These are phyloP conservation scores for Actinidia polygama DNA, from an alignment of 179 eudicot genomes.

Conservation along the genomic window DNA sequence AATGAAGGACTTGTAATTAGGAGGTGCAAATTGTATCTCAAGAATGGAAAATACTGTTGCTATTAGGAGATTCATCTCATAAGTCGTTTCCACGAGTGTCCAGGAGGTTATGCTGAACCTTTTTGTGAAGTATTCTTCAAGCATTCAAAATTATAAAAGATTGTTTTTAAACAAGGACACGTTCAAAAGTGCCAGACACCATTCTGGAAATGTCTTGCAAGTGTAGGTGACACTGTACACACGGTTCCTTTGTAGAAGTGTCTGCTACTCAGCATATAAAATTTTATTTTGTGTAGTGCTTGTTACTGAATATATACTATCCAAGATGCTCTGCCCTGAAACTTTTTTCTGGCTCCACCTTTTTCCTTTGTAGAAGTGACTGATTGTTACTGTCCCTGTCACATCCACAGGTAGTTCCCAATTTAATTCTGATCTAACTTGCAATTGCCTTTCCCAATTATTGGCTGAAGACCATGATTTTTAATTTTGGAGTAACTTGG, in stretches of 20 bases:
- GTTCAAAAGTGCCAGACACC: not conserved
- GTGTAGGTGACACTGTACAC: not conserved
- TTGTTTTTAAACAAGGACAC: not conserved
- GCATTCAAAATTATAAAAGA: not conserved
- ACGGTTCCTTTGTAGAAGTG: not conserved
- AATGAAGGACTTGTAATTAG: not conserved
- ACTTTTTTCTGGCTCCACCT: not conserved
- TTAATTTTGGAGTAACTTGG: slow-evolving; percentile 1
- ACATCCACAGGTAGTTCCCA: not conserved
- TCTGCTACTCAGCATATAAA: not conserved
- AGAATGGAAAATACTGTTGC: slow-evolving; percentile 1
- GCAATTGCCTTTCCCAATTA: not conserved
- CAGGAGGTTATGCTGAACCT: not conserved
- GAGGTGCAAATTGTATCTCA: not conserved
- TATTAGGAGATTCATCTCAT: not conserved
- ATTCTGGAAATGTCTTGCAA: not conserved
- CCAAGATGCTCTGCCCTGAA: not conserved
- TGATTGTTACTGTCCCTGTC: not conserved
- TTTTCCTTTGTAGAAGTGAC: not conserved
- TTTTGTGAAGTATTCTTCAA: not conserved
- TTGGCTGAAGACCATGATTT: not conserved
- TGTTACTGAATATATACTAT: not conserved
- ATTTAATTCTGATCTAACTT: not conserved
- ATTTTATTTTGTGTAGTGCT: not conserved
- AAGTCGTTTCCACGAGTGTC: not conserved